These are phyloP conservation scores for Ogataea methylovora DNA, from an alignment of 805 yeast species.

Conservation along the genomic window DNA sequence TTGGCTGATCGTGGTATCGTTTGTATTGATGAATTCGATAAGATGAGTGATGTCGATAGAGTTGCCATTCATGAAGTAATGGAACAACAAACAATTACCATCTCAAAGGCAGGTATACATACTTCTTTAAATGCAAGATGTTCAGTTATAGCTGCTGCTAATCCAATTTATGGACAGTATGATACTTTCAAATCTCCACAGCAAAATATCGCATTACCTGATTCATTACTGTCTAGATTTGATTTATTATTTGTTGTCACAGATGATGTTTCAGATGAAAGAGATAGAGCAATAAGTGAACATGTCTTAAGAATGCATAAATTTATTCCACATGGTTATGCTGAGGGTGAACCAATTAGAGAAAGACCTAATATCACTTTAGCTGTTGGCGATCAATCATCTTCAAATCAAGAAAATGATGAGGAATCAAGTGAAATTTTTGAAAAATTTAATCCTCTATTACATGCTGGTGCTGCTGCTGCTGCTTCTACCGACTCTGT, in stretches of 20 bases:
- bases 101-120: conserved; percentile 97
- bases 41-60: conserved; percentile 94
- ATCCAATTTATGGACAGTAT: conserved; percentile 94
- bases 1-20: conserved; percentile 95
- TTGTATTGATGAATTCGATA: conserved; percentile 98
- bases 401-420: conserved; percentile 33
- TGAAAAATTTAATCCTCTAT: conserved; percentile 73
- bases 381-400: conserved; percentile 69
- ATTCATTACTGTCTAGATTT: conserved; percentile 92
- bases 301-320: conserved; percentile 94
- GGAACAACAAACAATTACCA: conserved; percentile 99
- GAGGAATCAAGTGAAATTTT: conserved; percentile 58
- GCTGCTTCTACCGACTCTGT: conserved; percentile 27
- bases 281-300: conserved; percentile 84
- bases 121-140: conserved; percentile 95
- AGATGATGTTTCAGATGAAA: conserved; percentile 80
- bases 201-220: conserved; percentile 93
- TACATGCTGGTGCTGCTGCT: conserved; percentile 70
- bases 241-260: conserved; percentile 93
- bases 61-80: conserved; percentile 99
- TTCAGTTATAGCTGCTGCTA: conserved; percentile 96
- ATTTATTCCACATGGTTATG: conserved; percentile 76
- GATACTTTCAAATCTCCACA: conserved; percentile 95
- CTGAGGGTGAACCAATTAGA: conserved; percentile 90
- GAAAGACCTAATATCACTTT: conserved; percentile 65